phyloP scores from a whole-genome alignment of 1,139 yeast genomes.

The Kurtzmaniella quercitrusa region DNA sequence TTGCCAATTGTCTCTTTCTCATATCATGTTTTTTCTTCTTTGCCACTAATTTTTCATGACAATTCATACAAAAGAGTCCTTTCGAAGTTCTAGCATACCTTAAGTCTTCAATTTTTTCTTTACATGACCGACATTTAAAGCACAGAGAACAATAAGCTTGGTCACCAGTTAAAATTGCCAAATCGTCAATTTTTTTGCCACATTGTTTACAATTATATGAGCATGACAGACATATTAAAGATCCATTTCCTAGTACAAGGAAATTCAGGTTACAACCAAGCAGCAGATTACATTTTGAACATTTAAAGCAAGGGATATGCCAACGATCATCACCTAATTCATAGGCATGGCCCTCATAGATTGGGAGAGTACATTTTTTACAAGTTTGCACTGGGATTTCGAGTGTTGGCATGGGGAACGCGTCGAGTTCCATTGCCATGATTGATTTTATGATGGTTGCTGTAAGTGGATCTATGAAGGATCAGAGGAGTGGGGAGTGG shows the following conservation, averaged over 20 bases:
- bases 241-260: constrained; percentile 88
- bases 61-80: constrained; percentile 89
- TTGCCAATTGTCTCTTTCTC: constrained; percentile 33
- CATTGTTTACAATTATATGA: constrained; percentile 88
- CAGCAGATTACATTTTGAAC: constrained; percentile 75
- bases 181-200: constrained; percentile 84
- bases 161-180: constrained; percentile 94
- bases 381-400: constrained; percentile 24
- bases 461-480: neutral
- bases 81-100: constrained; percentile 91
- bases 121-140: constrained; percentile 88
- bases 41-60: constrained; percentile 82
- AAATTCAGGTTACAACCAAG: constrained; percentile 87
- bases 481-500: neutral
- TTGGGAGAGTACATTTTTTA: constrained; percentile 42
- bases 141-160: constrained; percentile 93
- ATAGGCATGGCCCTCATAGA: constrained; percentile 74
- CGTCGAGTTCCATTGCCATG: constrained; percentile 2
- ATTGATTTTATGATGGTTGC: neutral
- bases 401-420: neutral
- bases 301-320: constrained; percentile 91
- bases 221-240: constrained; percentile 84
- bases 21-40: constrained; percentile 54
- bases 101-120: constrained; percentile 80
- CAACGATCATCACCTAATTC: constrained; percentile 89